These are phyloP conservation scores for Colletotrichum sp. DNA, from an alignment of 2,329 filamentous ascomycete genomes.

Conservation along the genomic window DNA sequence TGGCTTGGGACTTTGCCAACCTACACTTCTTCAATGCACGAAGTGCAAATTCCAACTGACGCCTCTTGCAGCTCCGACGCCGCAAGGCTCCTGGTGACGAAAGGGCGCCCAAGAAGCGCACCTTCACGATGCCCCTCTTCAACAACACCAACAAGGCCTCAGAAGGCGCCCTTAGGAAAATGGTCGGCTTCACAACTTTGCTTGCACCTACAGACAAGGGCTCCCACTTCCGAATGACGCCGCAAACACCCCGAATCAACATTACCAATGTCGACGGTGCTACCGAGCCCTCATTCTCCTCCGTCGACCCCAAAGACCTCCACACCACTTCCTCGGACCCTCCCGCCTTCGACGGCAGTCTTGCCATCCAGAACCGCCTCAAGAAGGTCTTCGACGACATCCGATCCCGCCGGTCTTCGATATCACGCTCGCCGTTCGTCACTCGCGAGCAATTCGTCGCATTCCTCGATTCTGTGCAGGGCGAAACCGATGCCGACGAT, in stretches of 20 bases:
- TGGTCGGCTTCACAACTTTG: slow-evolving; percentile 39
- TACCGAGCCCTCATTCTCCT: slow-evolving; percentile 13
- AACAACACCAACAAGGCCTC: slow-evolving; percentile 38
- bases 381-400: slow-evolving; percentile 52
- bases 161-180: slow-evolving; percentile 31
- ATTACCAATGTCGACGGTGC: slow-evolving; percentile 21
- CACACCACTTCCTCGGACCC: not conserved
- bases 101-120: slow-evolving; percentile 29
- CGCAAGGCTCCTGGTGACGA: slow-evolving; percentile 4
- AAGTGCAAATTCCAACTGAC: not conserved
- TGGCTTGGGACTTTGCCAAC: not conserved
- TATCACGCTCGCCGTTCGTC: slow-evolving; percentile 34
- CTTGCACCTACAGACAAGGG: slow-evolving; percentile 31
- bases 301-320: slow-evolving; percentile 12
- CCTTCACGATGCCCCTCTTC: slow-evolving; percentile 44
- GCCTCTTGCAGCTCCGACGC: slow-evolving; percentile 9
- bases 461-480: slow-evolving; percentile 59
- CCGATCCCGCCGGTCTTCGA: slow-evolving; percentile 34
- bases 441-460: slow-evolving; percentile 43
- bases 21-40: not conserved
- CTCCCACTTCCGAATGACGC: slow-evolving; percentile 28
- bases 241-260: slow-evolving; percentile 18
- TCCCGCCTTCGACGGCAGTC: slow-evolving; percentile 47
- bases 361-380: slow-evolving; percentile 54
- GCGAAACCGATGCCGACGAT: slow-evolving; percentile 38